These are phyloP conservation scores for Artemisia annua DNA, from an alignment of 129 eudicot genomes.

Conservation along the genomic window DNA sequence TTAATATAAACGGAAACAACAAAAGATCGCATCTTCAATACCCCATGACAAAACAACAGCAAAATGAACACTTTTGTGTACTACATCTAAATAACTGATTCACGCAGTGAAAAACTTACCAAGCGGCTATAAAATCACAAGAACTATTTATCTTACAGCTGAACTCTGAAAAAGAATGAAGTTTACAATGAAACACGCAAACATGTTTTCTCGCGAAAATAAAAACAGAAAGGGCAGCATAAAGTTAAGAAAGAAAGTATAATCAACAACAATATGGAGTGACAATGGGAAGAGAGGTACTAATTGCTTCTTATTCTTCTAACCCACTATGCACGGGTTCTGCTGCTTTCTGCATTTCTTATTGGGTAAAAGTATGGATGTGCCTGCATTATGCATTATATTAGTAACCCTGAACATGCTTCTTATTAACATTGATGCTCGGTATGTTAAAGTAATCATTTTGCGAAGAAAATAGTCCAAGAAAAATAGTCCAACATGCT, in stretches of 20 bases:
- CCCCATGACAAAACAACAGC: too few species aligned
- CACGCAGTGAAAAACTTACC: neutral
- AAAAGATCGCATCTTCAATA: too few species aligned
- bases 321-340: slow-evolving; percentile 57
- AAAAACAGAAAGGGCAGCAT: slow-evolving; percentile 22
- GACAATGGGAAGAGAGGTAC: neutral
- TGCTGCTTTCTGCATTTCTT: slow-evolving; percentile 85
- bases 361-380: slow-evolving; percentile 84
- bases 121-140: neutral
- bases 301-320: slow-evolving; percentile 25
- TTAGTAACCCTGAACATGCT: too few species aligned
- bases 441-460: neutral
- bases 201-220: slow-evolving; percentile 20
- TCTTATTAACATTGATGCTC: neutral
- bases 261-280: slow-evolving; percentile 11
- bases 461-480: neutral
- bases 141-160: slow-evolving; percentile 7
- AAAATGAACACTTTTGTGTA: neutral
- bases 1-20: too few species aligned
- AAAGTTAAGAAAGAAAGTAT: neutral
- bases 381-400: slow-evolving; percentile 46
- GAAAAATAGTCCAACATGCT: too few species aligned
- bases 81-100: neutral
- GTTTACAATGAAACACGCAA: slow-evolving; percentile 24
- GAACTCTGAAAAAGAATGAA: slow-evolving; percentile 6